Evolutionary conservation across 2,329 filamentous ascomycete genomes (phyloP).

Genomic region (Whalleya microplaca): DNA sequence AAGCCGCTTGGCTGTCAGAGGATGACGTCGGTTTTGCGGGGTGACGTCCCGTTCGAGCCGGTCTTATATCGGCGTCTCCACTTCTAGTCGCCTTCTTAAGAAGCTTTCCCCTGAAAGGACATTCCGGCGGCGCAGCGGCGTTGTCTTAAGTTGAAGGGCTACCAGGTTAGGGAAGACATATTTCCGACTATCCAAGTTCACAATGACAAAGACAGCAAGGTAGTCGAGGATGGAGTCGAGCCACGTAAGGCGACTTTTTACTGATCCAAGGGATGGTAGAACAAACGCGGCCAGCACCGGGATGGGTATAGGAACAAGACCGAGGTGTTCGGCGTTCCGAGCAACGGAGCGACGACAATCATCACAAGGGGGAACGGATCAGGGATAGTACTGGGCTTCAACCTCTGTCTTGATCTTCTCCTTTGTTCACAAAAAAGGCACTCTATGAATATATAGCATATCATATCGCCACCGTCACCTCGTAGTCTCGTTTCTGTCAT

Average conservation of each 20-base stretch:
- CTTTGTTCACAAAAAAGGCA: neutral
- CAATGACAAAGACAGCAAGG: too few relatives aligned
- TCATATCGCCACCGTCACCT: conserved; percentile 2
- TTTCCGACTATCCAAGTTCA: too few relatives aligned
- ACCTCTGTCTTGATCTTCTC: neutral
- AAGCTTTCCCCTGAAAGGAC: too few relatives aligned
- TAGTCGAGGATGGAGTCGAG: too few relatives aligned
- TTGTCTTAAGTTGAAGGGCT: too few relatives aligned
- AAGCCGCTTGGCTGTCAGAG: conserved; percentile 13
- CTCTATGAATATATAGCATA: neutral
- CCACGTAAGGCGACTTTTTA: too few relatives aligned
- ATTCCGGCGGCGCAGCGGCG: too few relatives aligned
- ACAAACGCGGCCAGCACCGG: neutral
- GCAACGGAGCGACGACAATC: too few relatives aligned
- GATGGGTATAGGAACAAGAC: too few relatives aligned
- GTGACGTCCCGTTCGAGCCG: conserved; percentile 14
- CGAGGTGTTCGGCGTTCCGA: neutral
- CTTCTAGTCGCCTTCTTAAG: neutral
- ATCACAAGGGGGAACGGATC: neutral
- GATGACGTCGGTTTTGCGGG: conserved; percentile 23
- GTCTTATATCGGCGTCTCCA: conserved; percentile 28
- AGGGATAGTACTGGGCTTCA: neutral
- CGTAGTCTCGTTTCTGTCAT: conserved; percentile 25
- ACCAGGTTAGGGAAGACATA: too few relatives aligned
- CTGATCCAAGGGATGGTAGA: neutral